phyloP scores from a whole-genome alignment of 169 alveolate genomes.

The Perkinsus chesapeaki region DNA sequence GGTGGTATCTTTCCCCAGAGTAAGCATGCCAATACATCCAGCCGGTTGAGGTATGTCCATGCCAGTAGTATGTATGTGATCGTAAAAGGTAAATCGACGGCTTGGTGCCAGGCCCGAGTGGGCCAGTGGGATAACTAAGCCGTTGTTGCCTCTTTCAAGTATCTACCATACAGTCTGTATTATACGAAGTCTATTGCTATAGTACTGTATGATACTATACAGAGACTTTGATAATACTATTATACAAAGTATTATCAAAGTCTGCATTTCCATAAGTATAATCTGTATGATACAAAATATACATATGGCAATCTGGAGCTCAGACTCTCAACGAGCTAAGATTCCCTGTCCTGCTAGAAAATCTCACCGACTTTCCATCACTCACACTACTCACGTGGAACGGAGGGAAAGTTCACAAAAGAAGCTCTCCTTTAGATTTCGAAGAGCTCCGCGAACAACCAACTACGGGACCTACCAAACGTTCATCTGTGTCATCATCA shows the following conservation, averaged over 20 bases:
- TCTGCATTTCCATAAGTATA: no score
- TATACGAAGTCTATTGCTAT: not conserved
- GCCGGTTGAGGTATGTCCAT: conserved; percentile 82
- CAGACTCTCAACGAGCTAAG: no score
- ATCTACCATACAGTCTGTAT: not conserved
- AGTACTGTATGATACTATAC: no score
- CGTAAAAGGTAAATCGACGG: conserved; percentile 77
- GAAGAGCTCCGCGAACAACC: conserved; percentile 27
- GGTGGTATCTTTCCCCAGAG: conserved; percentile 77
- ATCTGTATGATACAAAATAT: no score
- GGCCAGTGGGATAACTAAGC: conserved; percentile 47
- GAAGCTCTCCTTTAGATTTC: conserved; percentile 25
- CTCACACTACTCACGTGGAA: conserved; percentile 28
- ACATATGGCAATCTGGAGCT: no score
- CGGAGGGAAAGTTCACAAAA: conserved; percentile 17
- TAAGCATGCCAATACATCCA: conserved; percentile 67
- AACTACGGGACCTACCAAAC: conserved; percentile 34
- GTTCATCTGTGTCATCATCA: conserved; percentile 42
- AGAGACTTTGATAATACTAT: no score
- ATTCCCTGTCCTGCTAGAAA: no score
- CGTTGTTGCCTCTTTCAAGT: not conserved
- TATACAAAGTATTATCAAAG: no score
- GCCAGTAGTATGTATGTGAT: conserved; percentile 78
- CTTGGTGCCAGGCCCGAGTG: conserved; percentile 72
- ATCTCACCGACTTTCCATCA: conserved; percentile 29